Evolutionary conservation across 305 asterid genomes (phyloP).

Genomic region (Fraxinus sp.): DNA sequence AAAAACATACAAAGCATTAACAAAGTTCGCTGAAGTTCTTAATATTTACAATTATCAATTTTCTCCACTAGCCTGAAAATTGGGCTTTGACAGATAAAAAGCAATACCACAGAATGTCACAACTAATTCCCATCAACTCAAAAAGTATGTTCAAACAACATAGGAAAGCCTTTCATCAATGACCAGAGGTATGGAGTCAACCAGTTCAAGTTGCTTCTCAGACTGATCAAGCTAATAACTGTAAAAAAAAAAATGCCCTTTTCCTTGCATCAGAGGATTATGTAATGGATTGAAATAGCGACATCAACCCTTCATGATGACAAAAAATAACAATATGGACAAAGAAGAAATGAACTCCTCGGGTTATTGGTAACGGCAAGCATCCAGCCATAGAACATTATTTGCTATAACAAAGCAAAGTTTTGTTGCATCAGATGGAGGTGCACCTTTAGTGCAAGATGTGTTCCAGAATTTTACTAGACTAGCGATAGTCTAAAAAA

Average conservation of each 20-base stretch:
- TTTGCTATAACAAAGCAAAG: not conserved
- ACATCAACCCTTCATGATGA: not conserved
- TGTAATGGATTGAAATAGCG: not conserved
- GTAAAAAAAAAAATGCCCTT: not conserved
- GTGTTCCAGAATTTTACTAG: not conserved
- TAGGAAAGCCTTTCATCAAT: not conserved
- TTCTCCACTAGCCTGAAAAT: slow-evolving; percentile 13
- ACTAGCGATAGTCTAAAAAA: not conserved
- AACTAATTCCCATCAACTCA: not conserved
- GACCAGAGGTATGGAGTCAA: not conserved
- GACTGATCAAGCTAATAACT: slow-evolving; percentile 3
- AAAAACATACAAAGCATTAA: not conserved
- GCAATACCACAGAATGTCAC: not conserved
- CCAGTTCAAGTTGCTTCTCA: slow-evolving; percentile 5
- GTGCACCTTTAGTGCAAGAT: not conserved
- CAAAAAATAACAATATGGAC: not conserved
- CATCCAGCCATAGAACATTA: not conserved
- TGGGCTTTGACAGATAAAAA: slow-evolving; percentile 8
- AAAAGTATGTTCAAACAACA: slow-evolving; percentile 15
- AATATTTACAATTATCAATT: slow-evolving; percentile 6
- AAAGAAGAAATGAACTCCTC: not conserved
- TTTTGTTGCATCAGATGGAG: not conserved
- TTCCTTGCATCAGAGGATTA: not conserved
- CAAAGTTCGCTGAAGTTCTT: slow-evolving; percentile 10
- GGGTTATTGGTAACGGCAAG: not conserved